Base-by-base conservation (phyloP, 331 rosid species). In the Erythrophleum ivorense region DNA sequence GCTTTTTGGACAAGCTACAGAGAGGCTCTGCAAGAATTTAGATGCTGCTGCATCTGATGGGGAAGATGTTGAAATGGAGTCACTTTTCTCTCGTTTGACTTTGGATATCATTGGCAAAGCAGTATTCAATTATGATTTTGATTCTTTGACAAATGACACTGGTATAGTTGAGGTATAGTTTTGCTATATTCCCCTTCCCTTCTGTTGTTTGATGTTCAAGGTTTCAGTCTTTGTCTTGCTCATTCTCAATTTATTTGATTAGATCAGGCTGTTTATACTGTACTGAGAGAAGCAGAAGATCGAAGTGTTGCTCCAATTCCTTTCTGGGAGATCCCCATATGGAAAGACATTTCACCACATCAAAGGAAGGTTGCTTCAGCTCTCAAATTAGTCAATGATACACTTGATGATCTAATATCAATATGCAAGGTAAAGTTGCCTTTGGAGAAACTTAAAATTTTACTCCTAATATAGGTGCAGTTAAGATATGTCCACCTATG, bases 331-430 rank as follows among this genome's bases (percentile, higher is more conserved):
- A 91, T 95, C 78, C 99, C 98, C 72, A 88, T 95, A 72, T 95
- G 99, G 99, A 95, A 92, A 86, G 99, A 95, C 81, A 86, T 95
- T 86, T 95, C 98, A 75, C 99, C 99, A 11, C 91, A 91, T 72
- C 98, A 91, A 79, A 92, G 78, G 83, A 93, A 89, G 81, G 99
- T 95, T 46, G 31, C 95, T 50, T 86, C 86, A n/a, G 93, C 99
- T 70, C 95, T 95, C 83, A 95, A 92, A 87, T 85, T 95, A 83
- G 76, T 95, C 87, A 95, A 95, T 79, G 89, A 80, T 76, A 88
- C 88, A 9, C 96, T 95, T 50, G 89, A 95, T 84, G 89, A 88
- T 77, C 90, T 95, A 71, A 91, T 95, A 76, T 88, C 93, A 78
- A 92, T 87, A 81, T 95, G 98, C 89, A 95, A 93, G 97, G 99